Evolutionary conservation across 441 rosid species (phyloP), one percentile per base, ranked within the genome.

Genomic region (Sinapis alba): DNA sequence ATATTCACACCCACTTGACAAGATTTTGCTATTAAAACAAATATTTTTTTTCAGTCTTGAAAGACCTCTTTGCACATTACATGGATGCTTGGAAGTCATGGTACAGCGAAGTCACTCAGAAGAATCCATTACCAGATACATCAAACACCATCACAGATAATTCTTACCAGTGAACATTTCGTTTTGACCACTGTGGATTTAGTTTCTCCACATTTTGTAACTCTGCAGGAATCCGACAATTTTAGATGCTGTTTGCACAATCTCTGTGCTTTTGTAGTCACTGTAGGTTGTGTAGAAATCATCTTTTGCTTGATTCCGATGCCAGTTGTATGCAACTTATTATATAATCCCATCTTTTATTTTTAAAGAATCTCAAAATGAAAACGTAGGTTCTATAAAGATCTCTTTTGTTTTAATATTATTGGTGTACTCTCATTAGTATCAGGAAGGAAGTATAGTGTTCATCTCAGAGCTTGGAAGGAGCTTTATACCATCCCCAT

Each of bases 401-500:
- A 58, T 32, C 15, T 61, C 26, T 28, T 28, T 61, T 15, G 54
- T 36, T 2, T 61, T 10, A 12, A 41, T 2, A 60, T 16, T 59
- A 21, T 60, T 68, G 32, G n/a, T 12, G 30, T 21, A 51, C 36
- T 24, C 38, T 68, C 47, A 34, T 26, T 56, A 19, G 20, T 54
- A 68, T 28, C 2, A 68, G 19, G 41, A 59, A 68, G 19, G 41
- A 59, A n/a, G 15, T 54, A 3, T 1, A 62, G 20, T 59, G 30
- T 20, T 53, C 62, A 65, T 47, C 73, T 86, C 76, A 93, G 77
- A 89, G 87, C 86, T 83, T 91, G 19, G 97, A 84, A 30, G 98
- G 99, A 79, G 97, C 64, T 65, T 82, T 81, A 71, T 93, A 93
- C 99, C 97, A 93, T 57, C 91, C 96, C 97, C 97, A 93, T 62